Conservation (phyloP, 2,329 filamentous ascomycete species). For the Calycina marina region DNA sequence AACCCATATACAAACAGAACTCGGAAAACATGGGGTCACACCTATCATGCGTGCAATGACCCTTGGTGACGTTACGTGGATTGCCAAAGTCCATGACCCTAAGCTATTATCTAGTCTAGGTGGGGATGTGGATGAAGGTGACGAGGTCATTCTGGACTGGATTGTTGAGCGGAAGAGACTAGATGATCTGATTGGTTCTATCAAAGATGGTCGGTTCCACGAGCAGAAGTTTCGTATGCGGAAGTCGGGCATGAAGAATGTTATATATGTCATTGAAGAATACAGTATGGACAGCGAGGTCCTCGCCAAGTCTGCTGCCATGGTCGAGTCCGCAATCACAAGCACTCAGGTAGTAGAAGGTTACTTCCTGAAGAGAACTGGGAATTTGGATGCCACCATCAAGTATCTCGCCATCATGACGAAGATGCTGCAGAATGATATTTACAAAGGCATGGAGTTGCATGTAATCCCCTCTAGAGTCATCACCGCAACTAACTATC, state of each 20-base stretch:
- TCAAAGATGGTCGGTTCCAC: conserved; percentile 70
- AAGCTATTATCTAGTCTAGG: conserved; percentile 39
- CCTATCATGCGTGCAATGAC: conserved; percentile 55
- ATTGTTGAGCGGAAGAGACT: conserved; percentile 70
- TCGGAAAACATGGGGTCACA: conserved; percentile 48
- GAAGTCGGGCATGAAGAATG: conserved; percentile 58
- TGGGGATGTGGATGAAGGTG: conserved; percentile 50
- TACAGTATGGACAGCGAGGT: conserved; percentile 42
- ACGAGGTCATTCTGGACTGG: conserved; percentile 64
- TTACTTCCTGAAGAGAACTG: conserved; percentile 65
- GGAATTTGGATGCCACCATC: conserved; percentile 64
- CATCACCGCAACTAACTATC: conserved; percentile 51
- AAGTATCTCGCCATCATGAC: conserved; percentile 63
- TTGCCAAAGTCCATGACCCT: conserved; percentile 55
- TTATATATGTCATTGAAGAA: conserved; percentile 68
- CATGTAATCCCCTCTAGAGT: conserved; percentile 49
- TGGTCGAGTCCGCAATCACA: conserved; percentile 58
- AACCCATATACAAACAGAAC: conserved; percentile 62
- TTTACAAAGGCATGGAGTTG: conserved; percentile 45
- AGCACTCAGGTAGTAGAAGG: conserved; percentile 66
- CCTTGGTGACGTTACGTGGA: conserved; percentile 65
- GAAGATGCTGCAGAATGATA: conserved; percentile 41
- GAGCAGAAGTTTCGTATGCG: conserved; percentile 73
- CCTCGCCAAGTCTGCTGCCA: conserved; percentile 44
- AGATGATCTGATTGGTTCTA: conserved; percentile 65